Percentiles rank a stretch among this genome's conserved stretches.
Conservation (phyloP, 495 filamentous ascomycete genomes). For the Ascobolus immersus region DNA sequence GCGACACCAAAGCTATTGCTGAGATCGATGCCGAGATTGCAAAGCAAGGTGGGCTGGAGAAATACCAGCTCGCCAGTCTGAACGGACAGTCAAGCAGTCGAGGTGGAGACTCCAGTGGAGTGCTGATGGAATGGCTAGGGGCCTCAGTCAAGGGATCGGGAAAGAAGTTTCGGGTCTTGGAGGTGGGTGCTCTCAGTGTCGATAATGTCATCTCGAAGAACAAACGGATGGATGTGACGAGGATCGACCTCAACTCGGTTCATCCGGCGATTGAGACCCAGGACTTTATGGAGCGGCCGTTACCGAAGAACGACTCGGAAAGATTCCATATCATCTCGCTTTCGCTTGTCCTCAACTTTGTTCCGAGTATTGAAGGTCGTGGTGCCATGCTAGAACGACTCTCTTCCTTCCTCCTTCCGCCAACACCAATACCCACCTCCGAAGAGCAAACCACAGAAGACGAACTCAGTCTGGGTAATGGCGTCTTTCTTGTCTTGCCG, state of each 20-base stretch:
- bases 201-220: constrained; percentile 62
- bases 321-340: constrained; percentile 73
- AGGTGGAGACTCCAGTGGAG: constrained; percentile 71
- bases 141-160: constrained; percentile 10
- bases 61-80: constrained; percentile 74
- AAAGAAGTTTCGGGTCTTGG: constrained; percentile 37
- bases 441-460: constrained; percentile 2
- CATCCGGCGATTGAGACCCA: constrained; percentile 55
- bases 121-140: constrained; percentile 66
- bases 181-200: constrained; percentile 70
- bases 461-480: constrained; percentile 27
- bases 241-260: constrained; percentile 81
- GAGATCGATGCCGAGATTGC: constrained; percentile 35
- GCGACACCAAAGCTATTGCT: constrained; percentile 30
- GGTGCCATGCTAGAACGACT: constrained; percentile 74
- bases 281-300: constrained; percentile 77
- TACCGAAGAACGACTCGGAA: constrained; percentile 34
- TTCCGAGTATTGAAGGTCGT: constrained; percentile 43
- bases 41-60: constrained; percentile 48
- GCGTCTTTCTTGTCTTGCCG: constrained; percentile 84
- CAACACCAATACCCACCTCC: no score
- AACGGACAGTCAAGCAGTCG: constrained; percentile 55
- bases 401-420: constrained; percentile 37
- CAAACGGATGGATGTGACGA: constrained; percentile 39
- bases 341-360: constrained; percentile 88